These are phyloP conservation scores for Penicillium verhagenii DNA, from an alignment of 495 filamentous ascomycete genomes.

Conservation along the genomic window DNA sequence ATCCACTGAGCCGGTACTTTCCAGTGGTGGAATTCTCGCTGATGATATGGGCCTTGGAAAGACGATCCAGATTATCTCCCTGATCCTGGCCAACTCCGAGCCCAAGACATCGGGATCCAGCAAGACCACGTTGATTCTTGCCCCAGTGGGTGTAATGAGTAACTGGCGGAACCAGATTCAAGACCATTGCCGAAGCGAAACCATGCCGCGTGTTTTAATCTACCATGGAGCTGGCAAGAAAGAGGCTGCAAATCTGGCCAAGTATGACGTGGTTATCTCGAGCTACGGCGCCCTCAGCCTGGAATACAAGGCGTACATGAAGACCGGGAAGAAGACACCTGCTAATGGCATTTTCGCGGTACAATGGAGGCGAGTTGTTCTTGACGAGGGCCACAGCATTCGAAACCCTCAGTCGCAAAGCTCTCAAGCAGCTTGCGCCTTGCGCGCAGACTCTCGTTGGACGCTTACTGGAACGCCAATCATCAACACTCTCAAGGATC, in stretches of 20 bases:
- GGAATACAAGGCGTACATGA: too few species aligned
- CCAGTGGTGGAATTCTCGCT: conserved; percentile 72
- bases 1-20: conserved; percentile 51
- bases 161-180: conserved; percentile 67
- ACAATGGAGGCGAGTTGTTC: conserved; percentile 76
- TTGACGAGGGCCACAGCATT: conserved; percentile 88
- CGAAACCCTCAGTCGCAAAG: conserved; percentile 74
- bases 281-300: conserved; percentile 67
- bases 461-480: conserved; percentile 80
- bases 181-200: conserved; percentile 26
- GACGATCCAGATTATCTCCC: conserved; percentile 81
- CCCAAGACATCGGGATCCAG: conserved; percentile 33
- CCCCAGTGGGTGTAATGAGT: conserved; percentile 85
- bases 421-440: conserved; percentile 61
- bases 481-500: conserved; percentile 74
- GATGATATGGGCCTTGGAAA: conserved; percentile 97
- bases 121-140: conserved; percentile 70
- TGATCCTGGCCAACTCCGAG: conserved; percentile 65
- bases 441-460: conserved; percentile 77
- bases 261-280: conserved; percentile 79
- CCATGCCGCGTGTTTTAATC: conserved; percentile 62
- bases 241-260: conserved; percentile 42
- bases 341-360: conserved; percentile 57
- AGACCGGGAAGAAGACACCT: conserved; percentile 31
- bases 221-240: conserved; percentile 66